Evolutionary conservation across 768 basidiomycete species (phyloP).

Genomic region (Rhizopogon salebrosus): DNA sequence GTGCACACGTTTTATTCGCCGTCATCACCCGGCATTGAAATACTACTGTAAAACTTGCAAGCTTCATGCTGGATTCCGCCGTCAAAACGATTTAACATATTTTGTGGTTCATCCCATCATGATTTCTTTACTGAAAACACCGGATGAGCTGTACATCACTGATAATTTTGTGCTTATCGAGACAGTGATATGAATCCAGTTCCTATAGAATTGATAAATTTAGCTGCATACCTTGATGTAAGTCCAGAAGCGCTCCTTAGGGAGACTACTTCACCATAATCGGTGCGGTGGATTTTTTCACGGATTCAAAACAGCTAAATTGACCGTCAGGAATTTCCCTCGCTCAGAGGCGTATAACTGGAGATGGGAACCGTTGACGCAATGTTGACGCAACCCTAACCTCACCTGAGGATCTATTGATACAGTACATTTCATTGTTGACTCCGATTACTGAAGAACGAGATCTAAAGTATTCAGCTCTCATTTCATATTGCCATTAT

Average conservation of each 20-base stretch:
- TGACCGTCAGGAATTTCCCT: background rate
- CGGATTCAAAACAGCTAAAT: background rate
- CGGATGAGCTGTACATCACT: background rate
- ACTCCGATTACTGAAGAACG: background rate
- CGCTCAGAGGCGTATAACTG: background rate
- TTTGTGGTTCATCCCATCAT: background rate
- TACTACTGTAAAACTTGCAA: background rate
- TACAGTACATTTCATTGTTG: background rate
- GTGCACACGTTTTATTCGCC: too few species aligned
- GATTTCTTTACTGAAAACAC: background rate
- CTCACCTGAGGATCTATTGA: background rate
- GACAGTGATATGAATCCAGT: too few species aligned
- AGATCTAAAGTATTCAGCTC: background rate
- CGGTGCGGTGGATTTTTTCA: background rate
- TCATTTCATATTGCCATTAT: background rate
- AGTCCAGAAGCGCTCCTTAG: background rate
- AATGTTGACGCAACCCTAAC: background rate
- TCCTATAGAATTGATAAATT: too few species aligned
- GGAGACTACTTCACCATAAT: background rate
- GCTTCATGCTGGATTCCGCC: background rate
- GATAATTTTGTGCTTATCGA: background rate
- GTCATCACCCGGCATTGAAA: background rate
- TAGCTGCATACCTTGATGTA: background rate
- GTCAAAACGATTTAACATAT: background rate
- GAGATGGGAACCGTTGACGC: background rate